A percentile compares a stretch with the other conserved stretches of the same genome.
phyloP scores from a whole-genome alignment of 2,329 filamentous ascomycete species.

The Cephalotrichum gorgonifer region DNA sequence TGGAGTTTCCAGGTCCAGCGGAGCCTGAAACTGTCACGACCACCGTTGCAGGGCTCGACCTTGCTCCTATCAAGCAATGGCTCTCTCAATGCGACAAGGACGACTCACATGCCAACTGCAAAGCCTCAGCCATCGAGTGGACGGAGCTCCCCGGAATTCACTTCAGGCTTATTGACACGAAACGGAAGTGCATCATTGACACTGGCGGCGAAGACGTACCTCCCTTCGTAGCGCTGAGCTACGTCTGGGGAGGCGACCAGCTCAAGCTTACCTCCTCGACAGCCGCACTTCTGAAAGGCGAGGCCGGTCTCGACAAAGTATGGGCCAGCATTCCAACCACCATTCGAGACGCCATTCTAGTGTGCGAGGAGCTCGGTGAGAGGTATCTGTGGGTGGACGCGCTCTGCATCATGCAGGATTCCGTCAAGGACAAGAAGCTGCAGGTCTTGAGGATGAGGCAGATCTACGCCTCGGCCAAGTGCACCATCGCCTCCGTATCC shows the following conservation, averaged over 20 bases:
- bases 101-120: not conserved
- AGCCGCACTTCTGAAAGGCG: slow-evolving; percentile 14
- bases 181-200: not conserved
- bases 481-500: not conserved
- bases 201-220: not conserved
- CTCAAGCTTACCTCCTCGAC: not conserved
- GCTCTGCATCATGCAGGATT: slow-evolving; percentile 31
- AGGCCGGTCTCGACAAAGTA: slow-evolving; percentile 18
- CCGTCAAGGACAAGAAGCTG: slow-evolving; percentile 22
- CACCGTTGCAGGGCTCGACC: not conserved
- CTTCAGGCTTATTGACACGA: not conserved
- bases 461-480: not conserved
- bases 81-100: not conserved
- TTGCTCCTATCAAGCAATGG: not conserved
- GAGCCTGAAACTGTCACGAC: too few species aligned
- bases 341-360: slow-evolving; percentile 30
- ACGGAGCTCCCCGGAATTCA: not conserved
- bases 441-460: slow-evolving; percentile 27
- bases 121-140: not conserved
- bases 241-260: slow-evolving; percentile 27
- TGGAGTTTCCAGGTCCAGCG: too few species aligned
- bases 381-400: slow-evolving; percentile 34
- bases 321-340: slow-evolving; percentile 24
- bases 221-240: slow-evolving; percentile 27
- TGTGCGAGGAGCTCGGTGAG: slow-evolving; percentile 29